Evolutionary conservation across 2,329 filamentous ascomycete genomes (phyloP), one percentile per base, ranked within the genome.

Genomic region (Cladobotryum mycophilum): DNA sequence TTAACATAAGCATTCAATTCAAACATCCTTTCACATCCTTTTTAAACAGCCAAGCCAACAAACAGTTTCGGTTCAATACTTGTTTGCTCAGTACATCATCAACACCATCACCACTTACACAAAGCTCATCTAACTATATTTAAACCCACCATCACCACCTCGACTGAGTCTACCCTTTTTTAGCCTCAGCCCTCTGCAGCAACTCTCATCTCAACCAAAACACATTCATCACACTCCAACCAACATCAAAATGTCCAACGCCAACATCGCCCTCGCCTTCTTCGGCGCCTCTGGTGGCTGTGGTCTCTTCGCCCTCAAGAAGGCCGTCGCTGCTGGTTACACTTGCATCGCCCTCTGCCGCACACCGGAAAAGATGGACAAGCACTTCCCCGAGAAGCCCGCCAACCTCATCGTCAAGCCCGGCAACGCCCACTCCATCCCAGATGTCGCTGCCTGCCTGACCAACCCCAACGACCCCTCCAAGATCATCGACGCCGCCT

Each of bases 221-320:
- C 36, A n/a, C 36, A 17, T 20, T 36, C 43, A 2, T 5, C 20
- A 17, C n/a, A 34, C 14, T 14, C 43, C n/a, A n/a, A 20, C 41
- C 37, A 18, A 18, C 13, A 43, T 9, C 25, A 53, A 48, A 15
- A 55, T 57, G 53, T 52, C 55, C 45, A 53, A 55, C 56, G 58
- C 38, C 12, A 20, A 20, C 38, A 41, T 41, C 38, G 13, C 56
- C 33, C 60, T 62, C 47, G 57, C 60, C 54, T 61, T 74, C 60
- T 67, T 75, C 56, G 73, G 73, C 53, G 67, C 71, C 53, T 74
- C 71, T 4, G 67, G 64, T 41, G 73, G 72, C 48, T 68, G 64
- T 53, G 69, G 69, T 41, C 64, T 70, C 54, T 57, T 65, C 14
- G 61, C 66, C 18, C 70, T 75, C 52, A 62, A 64, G 20, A 60